phyloP scores from a whole-genome alignment of 2,329 filamentous ascomycete species.

The Trichoderma sp. region DNA sequence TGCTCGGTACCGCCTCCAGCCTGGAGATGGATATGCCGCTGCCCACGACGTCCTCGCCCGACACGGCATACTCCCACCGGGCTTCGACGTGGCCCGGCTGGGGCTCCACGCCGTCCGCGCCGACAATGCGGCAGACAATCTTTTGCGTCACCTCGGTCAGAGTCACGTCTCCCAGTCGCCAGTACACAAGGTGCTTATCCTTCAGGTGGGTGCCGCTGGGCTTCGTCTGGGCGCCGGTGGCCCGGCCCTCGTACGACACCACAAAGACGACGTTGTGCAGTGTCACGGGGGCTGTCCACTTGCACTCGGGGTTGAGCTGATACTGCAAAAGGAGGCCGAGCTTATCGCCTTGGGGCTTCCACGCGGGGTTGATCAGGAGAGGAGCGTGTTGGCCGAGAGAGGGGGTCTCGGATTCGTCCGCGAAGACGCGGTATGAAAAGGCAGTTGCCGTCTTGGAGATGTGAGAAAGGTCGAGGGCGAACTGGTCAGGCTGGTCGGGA shows the following conservation, averaged over 20 bases:
- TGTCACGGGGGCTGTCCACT: conserved; percentile 41
- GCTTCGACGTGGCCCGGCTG: conserved; percentile 78
- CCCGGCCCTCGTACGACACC: conserved; percentile 67
- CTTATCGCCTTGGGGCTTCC: conserved; percentile 82
- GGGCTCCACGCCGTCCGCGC: conserved; percentile 68
- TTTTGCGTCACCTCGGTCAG: conserved; percentile 66
- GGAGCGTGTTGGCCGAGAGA: conserved; percentile 61
- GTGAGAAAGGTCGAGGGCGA: conserved; percentile 69
- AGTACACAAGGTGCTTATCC: conserved; percentile 75
- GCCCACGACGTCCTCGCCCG: conserved; percentile 43
- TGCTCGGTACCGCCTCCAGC: conserved; percentile 49
- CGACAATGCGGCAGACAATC: conserved; percentile 76
- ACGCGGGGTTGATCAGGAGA: conserved; percentile 69
- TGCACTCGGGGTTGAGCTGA: conserved; percentile 70
- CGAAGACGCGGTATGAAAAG: conserved; percentile 88
- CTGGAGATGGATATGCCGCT: conserved; percentile 66
- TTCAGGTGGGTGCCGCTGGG: conserved; percentile 76
- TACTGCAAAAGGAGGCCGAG: conserved; percentile 85
- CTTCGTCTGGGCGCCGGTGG: conserved; percentile 70
- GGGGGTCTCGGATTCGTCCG: conserved; percentile 55
- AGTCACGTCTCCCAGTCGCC: conserved; percentile 74
- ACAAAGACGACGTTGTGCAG: conserved; percentile 73
- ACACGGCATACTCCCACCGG: conserved; percentile 64
- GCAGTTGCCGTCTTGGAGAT: conserved; percentile 72
- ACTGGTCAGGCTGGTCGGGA: conserved; percentile 71